These are phyloP conservation scores for Chlamydomonas schloesseri DNA, from an alignment of 139 green algal genomes.

Conservation along the genomic window DNA sequence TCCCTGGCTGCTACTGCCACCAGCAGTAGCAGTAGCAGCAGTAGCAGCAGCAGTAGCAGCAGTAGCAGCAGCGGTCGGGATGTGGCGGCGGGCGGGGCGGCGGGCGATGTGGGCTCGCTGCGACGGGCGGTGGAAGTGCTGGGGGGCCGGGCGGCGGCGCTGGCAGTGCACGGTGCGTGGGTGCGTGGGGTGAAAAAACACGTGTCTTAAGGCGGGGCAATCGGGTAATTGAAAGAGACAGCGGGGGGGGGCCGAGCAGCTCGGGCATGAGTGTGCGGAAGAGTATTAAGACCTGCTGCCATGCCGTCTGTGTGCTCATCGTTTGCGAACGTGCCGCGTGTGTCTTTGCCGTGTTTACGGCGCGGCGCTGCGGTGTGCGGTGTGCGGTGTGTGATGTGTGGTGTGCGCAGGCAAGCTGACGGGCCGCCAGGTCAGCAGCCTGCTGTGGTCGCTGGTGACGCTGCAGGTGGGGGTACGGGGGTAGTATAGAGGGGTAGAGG, in stretches of 20 bases:
- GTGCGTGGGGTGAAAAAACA: too few relatives aligned
- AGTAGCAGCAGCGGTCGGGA: not conserved
- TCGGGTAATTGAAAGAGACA: too few relatives aligned
- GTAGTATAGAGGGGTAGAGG: too few relatives aligned
- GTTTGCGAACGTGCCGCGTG: too few relatives aligned
- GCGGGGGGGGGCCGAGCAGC: too few relatives aligned
- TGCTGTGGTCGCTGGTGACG: not conserved
- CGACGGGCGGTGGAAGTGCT: not conserved
- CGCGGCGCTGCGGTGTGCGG: too few relatives aligned
- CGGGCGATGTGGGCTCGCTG: not conserved
- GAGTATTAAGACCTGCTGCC: too few relatives aligned
- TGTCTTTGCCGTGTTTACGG: too few relatives aligned
- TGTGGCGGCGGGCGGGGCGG: not conserved
- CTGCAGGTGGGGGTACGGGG: conserved; percentile 1
- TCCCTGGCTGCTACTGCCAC: not conserved
- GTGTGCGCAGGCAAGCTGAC: conserved; percentile 10
- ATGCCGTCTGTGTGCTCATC: too few relatives aligned
- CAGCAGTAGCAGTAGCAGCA: not conserved
- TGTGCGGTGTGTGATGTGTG: too few relatives aligned
- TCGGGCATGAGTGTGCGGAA: too few relatives aligned
- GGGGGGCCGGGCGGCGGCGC: not conserved
- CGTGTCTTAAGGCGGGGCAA: too few relatives aligned
- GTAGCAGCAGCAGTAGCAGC: not conserved
- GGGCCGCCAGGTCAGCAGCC: conserved; percentile 23
- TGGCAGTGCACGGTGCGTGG: not conserved